These are phyloP conservation scores for Didymella pinodella DNA, from an alignment of 2,329 filamentous ascomycete genomes.

Conservation along the genomic window DNA sequence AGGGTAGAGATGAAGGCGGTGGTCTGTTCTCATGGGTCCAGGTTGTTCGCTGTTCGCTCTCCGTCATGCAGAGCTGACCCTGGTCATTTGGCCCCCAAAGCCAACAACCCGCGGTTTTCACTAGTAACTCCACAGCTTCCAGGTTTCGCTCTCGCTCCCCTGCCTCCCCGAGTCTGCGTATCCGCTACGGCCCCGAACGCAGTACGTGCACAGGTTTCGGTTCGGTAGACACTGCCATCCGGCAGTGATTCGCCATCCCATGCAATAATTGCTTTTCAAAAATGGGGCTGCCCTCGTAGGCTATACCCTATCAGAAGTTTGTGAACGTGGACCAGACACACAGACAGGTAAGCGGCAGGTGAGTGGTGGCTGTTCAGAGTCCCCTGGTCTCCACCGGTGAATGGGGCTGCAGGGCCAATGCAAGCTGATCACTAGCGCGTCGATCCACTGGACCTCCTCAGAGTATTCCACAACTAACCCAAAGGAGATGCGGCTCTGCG, in stretches of 20 bases:
- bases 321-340: constrained; percentile 35
- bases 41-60: constrained; percentile 25
- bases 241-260: constrained; percentile 36
- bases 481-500: constrained; percentile 48
- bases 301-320: constrained; percentile 34
- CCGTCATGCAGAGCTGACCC: constrained; percentile 5
- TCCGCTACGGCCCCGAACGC: constrained; percentile 26
- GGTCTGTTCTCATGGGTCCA: constrained; percentile 18
- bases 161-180: constrained; percentile 24
- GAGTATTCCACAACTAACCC: constrained; percentile 23
- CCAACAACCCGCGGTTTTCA: constrained; percentile 30
- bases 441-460: constrained; percentile 2
- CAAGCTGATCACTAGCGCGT: constrained; percentile 14
- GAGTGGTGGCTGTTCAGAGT: constrained; percentile 44
- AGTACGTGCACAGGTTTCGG: constrained; percentile 24
- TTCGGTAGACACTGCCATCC: constrained; percentile 27
- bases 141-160: constrained; percentile 20
- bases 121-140: constrained; percentile 24
- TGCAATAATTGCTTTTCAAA: constrained; percentile 37
- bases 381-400: constrained; percentile 42
- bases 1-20: constrained; percentile 22
- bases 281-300: constrained; percentile 33
- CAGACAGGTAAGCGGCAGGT: constrained; percentile 26
- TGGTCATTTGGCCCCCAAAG: constrained; percentile 32
- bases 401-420: constrained; percentile 22